These are phyloP conservation scores for Herpetospermum pedunculosum DNA, from an alignment of 306 rosid species.

Conservation along the genomic window DNA sequence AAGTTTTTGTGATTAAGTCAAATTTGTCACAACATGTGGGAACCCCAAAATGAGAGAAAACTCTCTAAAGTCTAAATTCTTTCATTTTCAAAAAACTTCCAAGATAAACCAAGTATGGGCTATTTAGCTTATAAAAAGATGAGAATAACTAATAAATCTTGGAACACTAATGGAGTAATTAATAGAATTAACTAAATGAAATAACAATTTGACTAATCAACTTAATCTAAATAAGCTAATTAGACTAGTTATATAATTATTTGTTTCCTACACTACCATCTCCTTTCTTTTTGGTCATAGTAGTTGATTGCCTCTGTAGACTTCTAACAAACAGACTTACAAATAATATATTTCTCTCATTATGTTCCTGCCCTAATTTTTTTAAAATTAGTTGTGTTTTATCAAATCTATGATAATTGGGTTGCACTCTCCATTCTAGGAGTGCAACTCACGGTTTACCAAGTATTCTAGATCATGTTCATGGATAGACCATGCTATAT, in stretches of 20 bases:
- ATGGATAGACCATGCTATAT: background rate
- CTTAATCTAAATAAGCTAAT: background rate
- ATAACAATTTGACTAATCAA: background rate
- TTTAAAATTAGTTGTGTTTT: background rate
- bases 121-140: background rate
- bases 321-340: background rate
- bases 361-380: background rate
- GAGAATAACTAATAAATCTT: background rate
- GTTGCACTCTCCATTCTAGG: background rate
- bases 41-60: background rate
- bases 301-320: background rate
- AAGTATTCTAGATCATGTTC: background rate
- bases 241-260: background rate
- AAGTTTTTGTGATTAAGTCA: background rate
- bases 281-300: background rate
- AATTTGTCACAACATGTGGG: background rate
- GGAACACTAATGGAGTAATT: background rate
- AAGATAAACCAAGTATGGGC: background rate
- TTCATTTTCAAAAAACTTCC: background rate
- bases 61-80: background rate
- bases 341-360: background rate
- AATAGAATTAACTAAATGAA: background rate
- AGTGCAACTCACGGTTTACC: background rate
- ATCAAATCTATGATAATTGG: background rate
- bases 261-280: background rate